Evolutionary conservation across 768 basidiomycete species (phyloP).

Genomic region (Tephrocybe sp.): DNA sequence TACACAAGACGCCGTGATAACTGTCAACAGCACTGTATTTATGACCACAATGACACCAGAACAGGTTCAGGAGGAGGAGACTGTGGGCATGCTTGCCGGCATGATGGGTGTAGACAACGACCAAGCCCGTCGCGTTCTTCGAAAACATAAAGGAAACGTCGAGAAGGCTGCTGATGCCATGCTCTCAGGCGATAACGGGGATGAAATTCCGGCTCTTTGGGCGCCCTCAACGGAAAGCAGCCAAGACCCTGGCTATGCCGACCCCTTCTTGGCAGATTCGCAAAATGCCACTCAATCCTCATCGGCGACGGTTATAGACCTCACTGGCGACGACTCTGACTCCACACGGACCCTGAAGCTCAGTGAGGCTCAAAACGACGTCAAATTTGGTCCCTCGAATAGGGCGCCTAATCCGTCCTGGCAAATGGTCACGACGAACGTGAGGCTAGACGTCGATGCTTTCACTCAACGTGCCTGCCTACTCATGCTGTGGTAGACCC

Average conservation of each 20-base stretch:
- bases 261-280: conserved; percentile 9
- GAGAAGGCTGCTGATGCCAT: conserved; percentile 57
- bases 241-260: conserved; percentile 19
- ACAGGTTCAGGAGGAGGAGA: conserved; percentile 28
- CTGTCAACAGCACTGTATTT: not conserved
- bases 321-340: conserved; percentile 60
- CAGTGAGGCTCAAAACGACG: conserved; percentile 43
- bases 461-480: not conserved
- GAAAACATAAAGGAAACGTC: conserved; percentile 60
- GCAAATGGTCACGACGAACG: conserved; percentile 72
- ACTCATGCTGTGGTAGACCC: conserved; percentile 29
- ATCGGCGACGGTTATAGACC: conserved; percentile 49
- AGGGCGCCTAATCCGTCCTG: conserved; percentile 65
- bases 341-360: conserved; percentile 52
- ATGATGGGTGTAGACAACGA: conserved; percentile 39
- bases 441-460: conserved; percentile 29
- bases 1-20: too few relatives aligned
- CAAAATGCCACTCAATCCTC: conserved; percentile 15
- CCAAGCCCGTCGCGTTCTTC: conserved; percentile 53
- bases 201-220: conserved; percentile 22
- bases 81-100: conserved; percentile 31
- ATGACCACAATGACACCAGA: conserved; percentile 21
- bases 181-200: conserved; percentile 50
- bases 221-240: conserved; percentile 21
- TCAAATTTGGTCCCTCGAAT: conserved; percentile 58